Evolutionary conservation across 176 grass and related monocot species (phyloP).

Genomic region (Oryza glaberrima): DNA sequence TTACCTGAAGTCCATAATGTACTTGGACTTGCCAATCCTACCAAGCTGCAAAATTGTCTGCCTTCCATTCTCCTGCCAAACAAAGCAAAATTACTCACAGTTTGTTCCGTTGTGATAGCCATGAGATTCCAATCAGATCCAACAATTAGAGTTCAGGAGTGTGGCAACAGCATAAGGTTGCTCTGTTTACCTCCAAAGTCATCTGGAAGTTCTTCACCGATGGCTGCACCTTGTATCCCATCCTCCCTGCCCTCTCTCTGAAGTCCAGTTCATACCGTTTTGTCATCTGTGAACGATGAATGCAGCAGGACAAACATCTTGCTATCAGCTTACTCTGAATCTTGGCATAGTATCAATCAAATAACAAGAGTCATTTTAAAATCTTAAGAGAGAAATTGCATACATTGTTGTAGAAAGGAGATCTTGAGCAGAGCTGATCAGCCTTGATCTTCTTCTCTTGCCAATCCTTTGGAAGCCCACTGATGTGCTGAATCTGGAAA

Average conservation of each 20-base stretch:
- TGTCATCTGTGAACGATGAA: slow-evolving; percentile 49
- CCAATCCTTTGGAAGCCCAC: slow-evolving; percentile 84
- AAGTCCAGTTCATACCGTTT: slow-evolving; percentile 89
- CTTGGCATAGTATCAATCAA: background rate
- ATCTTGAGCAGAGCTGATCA: slow-evolving; percentile 67
- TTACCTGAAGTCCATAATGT: slow-evolving; percentile 93
- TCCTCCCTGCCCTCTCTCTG: slow-evolving; percentile 86
- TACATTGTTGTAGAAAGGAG: slow-evolving; percentile 90
- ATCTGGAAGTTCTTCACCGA: slow-evolving; percentile 98
- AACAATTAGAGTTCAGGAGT: background rate
- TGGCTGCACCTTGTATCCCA: slow-evolving; percentile 77
- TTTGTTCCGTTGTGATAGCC: background rate
- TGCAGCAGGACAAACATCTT: background rate
- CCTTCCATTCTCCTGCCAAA: slow-evolving; percentile 64
- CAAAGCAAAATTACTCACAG: background rate
- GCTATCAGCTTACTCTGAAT: background rate
- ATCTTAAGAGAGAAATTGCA: background rate
- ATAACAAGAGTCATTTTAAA: background rate
- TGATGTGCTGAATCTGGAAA: slow-evolving; percentile 75
- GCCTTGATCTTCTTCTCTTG: slow-evolving; percentile 64
- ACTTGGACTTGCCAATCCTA: slow-evolving; percentile 76
- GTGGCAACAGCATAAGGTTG: background rate
- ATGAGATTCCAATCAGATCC: background rate
- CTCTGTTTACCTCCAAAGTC: slow-evolving; percentile 62
- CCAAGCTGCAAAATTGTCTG: slow-evolving; percentile 89